These are phyloP conservation scores for Apiotrichum akiyoshidainum DNA, from an alignment of 1,284 basidiomycete genomes.

Conservation along the genomic window DNA sequence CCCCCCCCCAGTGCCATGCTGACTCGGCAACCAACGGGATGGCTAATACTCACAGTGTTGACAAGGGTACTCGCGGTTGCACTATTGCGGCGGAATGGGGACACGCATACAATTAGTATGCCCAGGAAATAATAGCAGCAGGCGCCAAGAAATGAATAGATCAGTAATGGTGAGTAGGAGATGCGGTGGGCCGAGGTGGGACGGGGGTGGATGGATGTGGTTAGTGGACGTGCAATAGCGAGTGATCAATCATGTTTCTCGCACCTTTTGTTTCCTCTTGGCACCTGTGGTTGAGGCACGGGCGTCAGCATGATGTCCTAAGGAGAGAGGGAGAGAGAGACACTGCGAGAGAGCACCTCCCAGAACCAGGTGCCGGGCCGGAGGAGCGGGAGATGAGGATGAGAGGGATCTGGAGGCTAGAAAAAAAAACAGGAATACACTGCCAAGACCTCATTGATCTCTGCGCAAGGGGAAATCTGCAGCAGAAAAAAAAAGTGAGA, in stretches of 20 bases:
- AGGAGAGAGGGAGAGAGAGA: neutral
- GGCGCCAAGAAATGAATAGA: neutral
- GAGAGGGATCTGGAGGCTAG: no score
- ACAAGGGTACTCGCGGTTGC: slow-evolving; percentile 51
- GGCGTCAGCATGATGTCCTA: slow-evolving; percentile 5
- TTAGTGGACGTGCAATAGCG: neutral
- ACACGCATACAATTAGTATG: no score
- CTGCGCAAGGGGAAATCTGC: no score
- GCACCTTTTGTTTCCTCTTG: slow-evolving; percentile 49
- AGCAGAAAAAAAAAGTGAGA: no score
- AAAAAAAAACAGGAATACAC: no score
- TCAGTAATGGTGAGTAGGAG: no score
- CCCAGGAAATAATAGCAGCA: neutral
- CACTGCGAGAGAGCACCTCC: no score
- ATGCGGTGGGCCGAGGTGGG: no score
- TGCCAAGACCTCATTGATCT: no score
- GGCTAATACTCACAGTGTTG: slow-evolving; percentile 45
- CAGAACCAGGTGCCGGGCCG: no score
- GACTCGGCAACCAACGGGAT: no score
- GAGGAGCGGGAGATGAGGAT: neutral
- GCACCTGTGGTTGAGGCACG: slow-evolving; percentile 32
- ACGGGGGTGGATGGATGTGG: neutral
- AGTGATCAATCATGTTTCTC: neutral
- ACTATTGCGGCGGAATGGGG: slow-evolving; percentile 23
- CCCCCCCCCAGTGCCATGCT: no score